Evolutionary conservation across 495 filamentous ascomycete genomes (phyloP).

Genomic region (Penicillium lagena): DNA sequence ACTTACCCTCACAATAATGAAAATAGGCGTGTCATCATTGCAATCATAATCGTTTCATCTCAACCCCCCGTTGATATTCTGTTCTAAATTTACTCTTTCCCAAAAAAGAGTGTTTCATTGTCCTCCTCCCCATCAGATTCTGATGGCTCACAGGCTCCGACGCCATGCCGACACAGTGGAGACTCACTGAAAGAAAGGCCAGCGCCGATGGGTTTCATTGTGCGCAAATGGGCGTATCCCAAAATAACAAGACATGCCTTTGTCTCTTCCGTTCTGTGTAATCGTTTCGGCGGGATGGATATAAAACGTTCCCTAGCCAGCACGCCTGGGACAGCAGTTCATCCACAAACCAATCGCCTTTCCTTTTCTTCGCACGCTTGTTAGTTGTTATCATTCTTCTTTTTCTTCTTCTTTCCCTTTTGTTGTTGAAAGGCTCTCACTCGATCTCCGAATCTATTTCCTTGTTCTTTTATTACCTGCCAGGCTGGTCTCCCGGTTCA

Average conservation of each 20-base stretch:
- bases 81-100: not conserved
- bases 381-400: not conserved
- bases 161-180: conserved; percentile 5
- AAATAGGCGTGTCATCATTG: no score
- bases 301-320: no score
- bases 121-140: not conserved
- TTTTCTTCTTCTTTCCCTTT: not conserved
- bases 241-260: conserved; percentile 14
- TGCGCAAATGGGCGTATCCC: not conserved
- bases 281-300: no score
- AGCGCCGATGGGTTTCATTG: conserved; percentile 11
- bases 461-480: conserved; percentile 14
- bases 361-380: conserved; percentile 1
- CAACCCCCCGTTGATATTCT: no score
- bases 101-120: conserved; percentile 11
- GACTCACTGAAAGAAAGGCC: conserved; percentile 1
- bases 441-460: not conserved
- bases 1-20: no score
- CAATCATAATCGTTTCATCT: no score
- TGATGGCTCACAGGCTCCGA: conserved; percentile 7
- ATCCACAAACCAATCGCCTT: not conserved
- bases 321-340: no score
- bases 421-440: not conserved
- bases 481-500: conserved; percentile 7
- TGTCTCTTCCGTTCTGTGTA: not conserved